Percentiles rank a stretch among this genome's conserved stretches.
Conservation (phyloP, 148 eudicot genomes). For the Beta vulgaris region DNA sequence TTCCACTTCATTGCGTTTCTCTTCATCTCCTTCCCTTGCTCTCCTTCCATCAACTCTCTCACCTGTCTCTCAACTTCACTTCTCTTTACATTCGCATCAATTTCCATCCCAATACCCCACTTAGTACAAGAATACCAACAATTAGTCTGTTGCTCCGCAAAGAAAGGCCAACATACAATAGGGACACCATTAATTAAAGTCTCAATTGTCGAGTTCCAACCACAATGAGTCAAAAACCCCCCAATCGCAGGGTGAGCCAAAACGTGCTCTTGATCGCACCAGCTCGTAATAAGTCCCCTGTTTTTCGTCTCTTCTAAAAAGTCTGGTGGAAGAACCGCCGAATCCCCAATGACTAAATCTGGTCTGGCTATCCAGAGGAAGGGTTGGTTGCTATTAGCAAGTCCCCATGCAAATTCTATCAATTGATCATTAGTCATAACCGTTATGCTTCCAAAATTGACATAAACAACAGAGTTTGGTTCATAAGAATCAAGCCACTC, state of each 20-base stretch:
- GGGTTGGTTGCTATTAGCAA: slow-evolving; percentile 30
- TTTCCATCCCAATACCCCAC: slow-evolving; percentile 42
- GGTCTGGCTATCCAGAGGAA: slow-evolving; percentile 36
- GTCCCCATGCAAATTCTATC: slow-evolving; percentile 38
- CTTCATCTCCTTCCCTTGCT: slow-evolving; percentile 33
- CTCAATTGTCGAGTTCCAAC: slow-evolving; percentile 35
- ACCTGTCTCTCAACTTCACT: slow-evolving; percentile 32
- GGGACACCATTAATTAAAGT: slow-evolving; percentile 30
- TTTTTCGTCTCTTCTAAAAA: slow-evolving; percentile 21
- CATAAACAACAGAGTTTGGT: slow-evolving; percentile 24
- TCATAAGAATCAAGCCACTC: slow-evolving; percentile 29
- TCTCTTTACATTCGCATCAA: slow-evolving; percentile 30
- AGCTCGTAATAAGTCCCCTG: slow-evolving; percentile 20
- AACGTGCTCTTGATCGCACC: slow-evolving; percentile 39
- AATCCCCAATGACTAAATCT: slow-evolving; percentile 25
- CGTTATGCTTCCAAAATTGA: slow-evolving; percentile 33
- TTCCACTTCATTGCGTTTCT: slow-evolving; percentile 28
- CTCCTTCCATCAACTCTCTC: slow-evolving; percentile 33
- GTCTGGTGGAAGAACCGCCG: slow-evolving; percentile 29
- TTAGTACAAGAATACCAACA: slow-evolving; percentile 32
- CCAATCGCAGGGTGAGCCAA: slow-evolving; percentile 31
- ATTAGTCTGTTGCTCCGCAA: slow-evolving; percentile 37
- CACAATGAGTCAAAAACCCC: slow-evolving; percentile 36
- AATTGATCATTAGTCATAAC: slow-evolving; percentile 33
- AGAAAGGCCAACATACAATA: slow-evolving; percentile 40